Conservation (phyloP, 2,329 filamentous ascomycete species). For the Paecilomyces formosus region DNA sequence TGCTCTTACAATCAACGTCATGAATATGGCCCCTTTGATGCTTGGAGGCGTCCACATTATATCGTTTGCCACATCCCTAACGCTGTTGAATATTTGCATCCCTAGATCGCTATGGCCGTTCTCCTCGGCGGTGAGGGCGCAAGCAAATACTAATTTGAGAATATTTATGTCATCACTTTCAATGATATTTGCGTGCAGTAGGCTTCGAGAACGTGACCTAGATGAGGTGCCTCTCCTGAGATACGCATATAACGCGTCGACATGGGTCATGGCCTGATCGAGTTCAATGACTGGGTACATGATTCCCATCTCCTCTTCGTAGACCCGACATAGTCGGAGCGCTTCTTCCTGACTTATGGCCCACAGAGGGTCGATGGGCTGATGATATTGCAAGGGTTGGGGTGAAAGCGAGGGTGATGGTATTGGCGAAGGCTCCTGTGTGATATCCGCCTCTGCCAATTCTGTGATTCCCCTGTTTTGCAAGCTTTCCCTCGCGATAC, state of each 20-base stretch:
- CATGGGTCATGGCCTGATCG: conserved; percentile 60
- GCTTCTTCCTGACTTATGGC: conserved; percentile 68
- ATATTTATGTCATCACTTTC: conserved; percentile 57
- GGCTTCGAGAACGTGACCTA: background rate
- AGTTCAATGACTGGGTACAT: conserved; percentile 83
- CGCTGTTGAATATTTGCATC: conserved; percentile 65
- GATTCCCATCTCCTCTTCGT: conserved; percentile 78
- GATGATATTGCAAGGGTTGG: conserved; percentile 18
- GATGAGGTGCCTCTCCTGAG: conserved; percentile 14
- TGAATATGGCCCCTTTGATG: conserved; percentile 51
- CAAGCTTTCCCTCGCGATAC: conserved; percentile 76
- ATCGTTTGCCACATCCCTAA: conserved; percentile 62
- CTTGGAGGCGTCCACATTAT: conserved; percentile 51
- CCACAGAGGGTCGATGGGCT: conserved; percentile 61
- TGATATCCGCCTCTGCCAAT: conserved; percentile 47
- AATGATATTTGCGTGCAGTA: conserved; percentile 35
- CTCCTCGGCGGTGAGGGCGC: conserved; percentile 67
- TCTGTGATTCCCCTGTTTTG: conserved; percentile 79
- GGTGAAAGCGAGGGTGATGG: conserved; percentile 17
- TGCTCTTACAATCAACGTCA: conserved; percentile 40
- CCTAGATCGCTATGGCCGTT: conserved; percentile 71
- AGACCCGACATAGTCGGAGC: conserved; percentile 64
- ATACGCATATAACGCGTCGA: conserved; percentile 53
- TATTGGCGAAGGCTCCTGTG: conserved; percentile 27
- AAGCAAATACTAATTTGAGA: conserved; percentile 75